Percentiles rank a stretch among this genome's conserved stretches.
These are phyloP conservation scores for Wallacemonas sp. DNA, from an alignment of 208 protist species.

Conservation along the genomic window DNA sequence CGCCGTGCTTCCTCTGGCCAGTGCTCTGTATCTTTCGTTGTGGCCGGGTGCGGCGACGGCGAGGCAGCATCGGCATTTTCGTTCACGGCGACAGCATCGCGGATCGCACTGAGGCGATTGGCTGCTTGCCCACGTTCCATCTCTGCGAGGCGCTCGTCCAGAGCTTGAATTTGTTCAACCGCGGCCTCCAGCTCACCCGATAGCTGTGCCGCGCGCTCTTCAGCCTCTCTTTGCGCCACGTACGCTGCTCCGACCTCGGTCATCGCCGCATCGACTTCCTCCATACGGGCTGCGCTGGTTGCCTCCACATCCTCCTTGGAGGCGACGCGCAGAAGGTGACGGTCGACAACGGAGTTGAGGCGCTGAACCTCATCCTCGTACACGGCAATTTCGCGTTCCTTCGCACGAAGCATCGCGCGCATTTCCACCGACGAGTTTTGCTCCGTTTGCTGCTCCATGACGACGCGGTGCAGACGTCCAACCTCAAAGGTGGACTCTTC, in stretches of 20 bases:
- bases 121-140: conserved; percentile 56
- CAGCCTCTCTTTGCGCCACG: conserved; percentile 65
- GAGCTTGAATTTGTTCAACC: conserved; percentile 67
- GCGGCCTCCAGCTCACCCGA: conserved; percentile 64
- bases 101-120: conserved; percentile 26
- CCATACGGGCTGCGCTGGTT: conserved; percentile 22
- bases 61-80: not conserved
- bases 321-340: conserved; percentile 43
- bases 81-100: not conserved
- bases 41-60: not conserved
- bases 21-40: conserved; percentile 20
- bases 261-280: conserved; percentile 45
- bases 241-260: conserved; percentile 65
- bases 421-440: conserved; percentile 24
- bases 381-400: conserved; percentile 75
- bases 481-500: conserved; percentile 65
- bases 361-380: conserved; percentile 80
- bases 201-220: conserved; percentile 56
- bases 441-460: conserved; percentile 50
- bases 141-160: conserved; percentile 76
- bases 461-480: conserved; percentile 48
- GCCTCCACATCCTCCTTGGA: conserved; percentile 22
- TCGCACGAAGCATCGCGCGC: conserved; percentile 55
- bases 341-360: conserved; percentile 60
- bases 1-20: conserved; percentile 59